Evolutionary conservation across 768 basidiomycete genomes (phyloP), one percentile per base, ranked within the genome.

Genomic region (Strobilomyces echinocephalus): DNA sequence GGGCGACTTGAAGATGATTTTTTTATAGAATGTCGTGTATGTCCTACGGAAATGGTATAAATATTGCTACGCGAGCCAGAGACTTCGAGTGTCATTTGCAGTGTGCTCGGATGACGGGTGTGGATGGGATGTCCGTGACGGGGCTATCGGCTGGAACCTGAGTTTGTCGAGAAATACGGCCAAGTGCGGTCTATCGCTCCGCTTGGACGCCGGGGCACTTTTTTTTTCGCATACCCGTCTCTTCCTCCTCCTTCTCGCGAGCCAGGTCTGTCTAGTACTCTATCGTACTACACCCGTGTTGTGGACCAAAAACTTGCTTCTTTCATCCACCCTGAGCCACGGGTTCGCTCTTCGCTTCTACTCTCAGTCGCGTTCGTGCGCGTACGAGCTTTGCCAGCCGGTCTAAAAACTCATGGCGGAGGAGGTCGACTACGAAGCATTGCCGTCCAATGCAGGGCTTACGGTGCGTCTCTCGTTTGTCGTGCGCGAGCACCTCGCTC

Each of bases 401-500:
- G 53, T 46, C 20, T 42, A 24, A 24, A 4, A 2, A 59, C 51
- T 57, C 50, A 73, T 74, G 65, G 69, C 74, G 38, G 73, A 71
- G 36, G 75, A 80, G 58, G 77, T 78, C 24, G 85, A 85, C 50
- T 84, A 85, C 65, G 86, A 88, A 69, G 77, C 72, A 50, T 69
- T 87, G 47, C 85, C 88, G 50, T 79, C 83, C 8, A 90, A 90
- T 72, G 85, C 88, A 38, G 87, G 90, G 44, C 80, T 93, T 62
- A 83, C 82, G 24, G 88, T 89, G 63, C 61, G 62, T 48, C 48
- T 44, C 45, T 46, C 43, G 28, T 36, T 16, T 46, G 35, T 47
- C 28, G 7, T 48, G 50, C 45, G 51, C 41, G 58, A 49, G 63
- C 53, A 48, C 44, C 51, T 61, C 53, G 40, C 50, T 46, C 53